Base-by-base conservation (phyloP, 2,329 filamentous ascomycete species). In the Microdochium bolleyi region DNA sequence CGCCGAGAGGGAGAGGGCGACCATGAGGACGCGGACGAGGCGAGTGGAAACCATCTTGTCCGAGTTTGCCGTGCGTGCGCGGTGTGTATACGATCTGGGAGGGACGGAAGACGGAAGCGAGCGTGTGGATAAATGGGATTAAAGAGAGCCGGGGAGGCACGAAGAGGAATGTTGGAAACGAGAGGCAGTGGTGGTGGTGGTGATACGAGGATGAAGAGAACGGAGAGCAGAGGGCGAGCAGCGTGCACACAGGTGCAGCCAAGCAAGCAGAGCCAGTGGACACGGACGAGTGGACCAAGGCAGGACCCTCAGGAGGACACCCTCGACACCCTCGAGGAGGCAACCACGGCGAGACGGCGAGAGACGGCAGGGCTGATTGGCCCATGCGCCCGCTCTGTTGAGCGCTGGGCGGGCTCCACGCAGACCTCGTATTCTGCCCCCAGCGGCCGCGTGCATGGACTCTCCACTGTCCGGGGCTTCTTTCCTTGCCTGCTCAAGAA, bases 21-120 rank as follows among this genome's bases (percentile, higher is more conserved):
- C 65, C 56, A 80, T 61, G 53, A 82, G 64, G 54, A 80, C 62
- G 60, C 74, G 69, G 32, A 79, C 54, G 50, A 76, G 58, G 53
- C 71, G 71, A 52, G 66, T 67, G 25, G 73, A 65, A 62, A 75
- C 74, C 79, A 83, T 82, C 53, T 51, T 68, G 64, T 38, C 48
- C 54, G 22, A 38, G 48, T 49, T 49, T 21, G 41, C 16, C 19
- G 32, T 49, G 48, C 46, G 41, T 46, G 37, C 27, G 24, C 49
- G 34, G 49, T 52, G n/a, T 50, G 53, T 52, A 14, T 51, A 52
- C 24, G 53, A 30, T 22, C 52, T 34, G 44, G 51, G 37, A 50
- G 49, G 49, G 14, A 24, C n/a, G 24, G 30, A 7, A 24, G 46
- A 14, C 14, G 27, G 49, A 22, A 46, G 41, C 41, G 41, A 46